These are phyloP conservation scores for Chalciporus chontae DNA, from an alignment of 768 basidiomycete genomes.

Conservation along the genomic window DNA sequence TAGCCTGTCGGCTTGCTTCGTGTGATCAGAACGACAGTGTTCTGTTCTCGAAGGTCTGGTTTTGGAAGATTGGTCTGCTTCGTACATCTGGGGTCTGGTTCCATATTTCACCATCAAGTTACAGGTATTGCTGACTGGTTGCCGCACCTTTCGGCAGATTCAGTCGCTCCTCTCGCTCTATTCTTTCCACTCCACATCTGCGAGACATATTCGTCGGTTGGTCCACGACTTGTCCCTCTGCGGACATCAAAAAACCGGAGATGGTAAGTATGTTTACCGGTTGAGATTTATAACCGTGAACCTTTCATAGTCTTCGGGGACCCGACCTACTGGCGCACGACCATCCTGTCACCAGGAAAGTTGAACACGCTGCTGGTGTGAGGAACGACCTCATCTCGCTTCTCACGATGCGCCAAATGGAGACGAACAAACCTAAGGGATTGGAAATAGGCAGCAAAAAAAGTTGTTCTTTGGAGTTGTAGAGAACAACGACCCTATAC, in stretches of 20 bases:
- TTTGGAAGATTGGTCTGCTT: not conserved
- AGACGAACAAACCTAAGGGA: not conserved
- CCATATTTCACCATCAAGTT: not conserved
- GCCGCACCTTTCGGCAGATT: too few species aligned
- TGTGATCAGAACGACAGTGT: not conserved
- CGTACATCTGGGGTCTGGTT: too few species aligned
- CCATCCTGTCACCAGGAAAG: not conserved
- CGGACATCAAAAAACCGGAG: not conserved
- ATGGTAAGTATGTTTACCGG: constrained; percentile 6
- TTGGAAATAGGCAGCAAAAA: not conserved
- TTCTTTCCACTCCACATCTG: not conserved
- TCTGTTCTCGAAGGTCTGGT: not conserved
- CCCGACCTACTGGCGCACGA: constrained; percentile 1
- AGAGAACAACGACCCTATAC: too few species aligned
- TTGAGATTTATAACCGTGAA: constrained; percentile 3
- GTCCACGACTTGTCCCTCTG: not conserved
- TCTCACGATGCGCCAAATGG: not conserved
- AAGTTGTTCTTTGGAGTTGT: not conserved
- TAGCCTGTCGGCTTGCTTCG: not conserved
- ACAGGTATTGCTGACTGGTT: too few species aligned
- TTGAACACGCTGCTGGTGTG: not conserved
- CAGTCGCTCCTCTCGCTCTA: too few species aligned
- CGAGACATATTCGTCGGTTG: too few species aligned
- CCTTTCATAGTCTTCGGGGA: not conserved
- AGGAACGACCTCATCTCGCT: not conserved